phyloP scores from a whole-genome alignment of 2,329 filamentous ascomycete genomes.

The Ophiocordyceps robertsii region DNA sequence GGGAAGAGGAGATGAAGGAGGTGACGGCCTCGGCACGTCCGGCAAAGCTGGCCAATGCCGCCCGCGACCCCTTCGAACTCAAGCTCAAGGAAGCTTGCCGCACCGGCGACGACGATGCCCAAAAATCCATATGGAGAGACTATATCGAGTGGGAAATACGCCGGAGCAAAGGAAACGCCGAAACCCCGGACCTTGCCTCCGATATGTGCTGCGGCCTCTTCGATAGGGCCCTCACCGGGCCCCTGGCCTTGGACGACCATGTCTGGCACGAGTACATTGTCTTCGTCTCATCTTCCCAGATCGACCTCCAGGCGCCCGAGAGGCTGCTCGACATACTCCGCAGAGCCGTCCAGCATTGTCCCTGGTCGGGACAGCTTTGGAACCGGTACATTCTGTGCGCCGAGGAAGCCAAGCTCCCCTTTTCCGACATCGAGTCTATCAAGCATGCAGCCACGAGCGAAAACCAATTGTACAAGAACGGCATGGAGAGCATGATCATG shows the following conservation, averaged over 20 bases:
- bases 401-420: conserved; percentile 63
- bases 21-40: conserved; percentile 48
- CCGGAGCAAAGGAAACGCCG: conserved; percentile 38
- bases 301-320: conserved; percentile 22
- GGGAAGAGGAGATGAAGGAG: conserved; percentile 60
- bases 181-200: conserved; percentile 28
- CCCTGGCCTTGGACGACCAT: conserved; percentile 59
- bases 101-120: conserved; percentile 38
- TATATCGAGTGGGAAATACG: conserved; percentile 80
- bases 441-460: conserved; percentile 88
- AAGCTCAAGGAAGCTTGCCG: conserved; percentile 46
- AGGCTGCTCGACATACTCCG: conserved; percentile 57
- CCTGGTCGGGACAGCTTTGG: conserved; percentile 87
- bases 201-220: conserved; percentile 55
- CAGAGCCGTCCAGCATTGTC: conserved; percentile 78
- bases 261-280: conserved; percentile 78
- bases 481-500: conserved; percentile 77
- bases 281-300: conserved; percentile 45
- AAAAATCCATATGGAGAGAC: conserved; percentile 39
- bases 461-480: conserved; percentile 69
- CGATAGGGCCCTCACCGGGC: conserved; percentile 56
- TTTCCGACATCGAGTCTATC: conserved; percentile 72
- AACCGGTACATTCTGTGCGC: conserved; percentile 75
- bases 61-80: conserved; percentile 56
- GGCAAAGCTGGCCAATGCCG: conserved; percentile 47